A percentile compares a stretch with the other conserved stretches of the same genome.
Conservation (phyloP, 2,329 filamentous ascomycete species). For the Penicillium oxalicum region DNA sequence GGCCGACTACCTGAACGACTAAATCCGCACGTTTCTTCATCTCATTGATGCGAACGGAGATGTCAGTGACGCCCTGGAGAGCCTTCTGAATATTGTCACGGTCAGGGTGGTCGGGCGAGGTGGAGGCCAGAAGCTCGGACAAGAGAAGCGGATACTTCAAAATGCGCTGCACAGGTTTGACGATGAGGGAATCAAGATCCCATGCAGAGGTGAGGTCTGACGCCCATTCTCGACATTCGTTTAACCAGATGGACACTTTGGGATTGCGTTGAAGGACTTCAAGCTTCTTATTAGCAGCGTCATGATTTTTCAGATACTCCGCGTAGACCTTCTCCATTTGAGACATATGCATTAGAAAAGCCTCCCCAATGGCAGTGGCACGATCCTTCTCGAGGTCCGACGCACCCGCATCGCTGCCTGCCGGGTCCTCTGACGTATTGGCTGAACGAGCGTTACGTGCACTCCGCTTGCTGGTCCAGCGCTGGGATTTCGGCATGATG, state of each 20-base stretch:
- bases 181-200: constrained; percentile 91
- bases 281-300: constrained; percentile 58
- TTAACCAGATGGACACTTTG: constrained; percentile 72
- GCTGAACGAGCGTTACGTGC: constrained; percentile 35
- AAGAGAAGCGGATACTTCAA: constrained; percentile 90
- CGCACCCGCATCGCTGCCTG: constrained; percentile 23
- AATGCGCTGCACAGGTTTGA: constrained; percentile 93
- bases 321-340: constrained; percentile 61
- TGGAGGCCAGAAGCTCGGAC: constrained; percentile 70
- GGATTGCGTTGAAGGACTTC: constrained; percentile 47
- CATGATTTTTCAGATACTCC: constrained; percentile 60
- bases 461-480: constrained; percentile 49
- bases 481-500: constrained; percentile 53
- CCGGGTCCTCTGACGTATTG: constrained; percentile 26
- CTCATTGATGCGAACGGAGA: constrained; percentile 73
- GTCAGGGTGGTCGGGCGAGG: constrained; percentile 78
- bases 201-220: constrained; percentile 89
- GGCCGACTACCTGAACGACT: constrained; percentile 78
- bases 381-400: constrained; percentile 53
- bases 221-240: constrained; percentile 86
- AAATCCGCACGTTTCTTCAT: constrained; percentile 92
- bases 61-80: constrained; percentile 60
- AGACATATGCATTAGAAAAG: constrained; percentile 51
- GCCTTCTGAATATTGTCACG: constrained; percentile 63
- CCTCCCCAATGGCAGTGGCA: constrained; percentile 53